Conservation (phyloP, 2,329 filamentous ascomycete genomes). For the Fusarium abutilonis region DNA sequence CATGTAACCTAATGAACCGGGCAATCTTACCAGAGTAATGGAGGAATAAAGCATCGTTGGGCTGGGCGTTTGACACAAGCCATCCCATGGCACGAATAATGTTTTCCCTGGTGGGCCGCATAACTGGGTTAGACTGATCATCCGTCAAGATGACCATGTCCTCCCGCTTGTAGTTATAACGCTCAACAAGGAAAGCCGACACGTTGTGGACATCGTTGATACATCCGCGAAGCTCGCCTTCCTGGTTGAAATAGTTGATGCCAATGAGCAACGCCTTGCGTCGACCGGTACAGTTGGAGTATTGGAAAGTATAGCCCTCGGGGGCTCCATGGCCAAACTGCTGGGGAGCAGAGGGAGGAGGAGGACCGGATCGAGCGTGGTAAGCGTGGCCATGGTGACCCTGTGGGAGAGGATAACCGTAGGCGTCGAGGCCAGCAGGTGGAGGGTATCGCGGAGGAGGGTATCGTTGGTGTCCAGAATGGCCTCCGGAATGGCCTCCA, state of each 20-base stretch:
- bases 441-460: conserved; percentile 53
- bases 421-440: conserved; percentile 56
- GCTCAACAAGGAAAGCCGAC: conserved; percentile 73
- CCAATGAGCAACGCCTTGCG: conserved; percentile 80
- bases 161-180: conserved; percentile 76
- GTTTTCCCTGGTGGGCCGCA: conserved; percentile 79
- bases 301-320: conserved; percentile 75
- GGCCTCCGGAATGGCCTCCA: conserved; percentile 39
- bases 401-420: conserved; percentile 57
- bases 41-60: conserved; percentile 81
- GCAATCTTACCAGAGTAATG: conserved; percentile 71
- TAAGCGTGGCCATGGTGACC: conserved; percentile 43
- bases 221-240: conserved; percentile 77
- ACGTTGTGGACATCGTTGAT: conserved; percentile 86
- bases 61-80: conserved; percentile 75
- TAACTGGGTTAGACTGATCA: conserved; percentile 74
- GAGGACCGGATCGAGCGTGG: conserved; percentile 50
- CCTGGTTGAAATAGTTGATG: conserved; percentile 82
- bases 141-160: conserved; percentile 84
- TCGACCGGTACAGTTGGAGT: conserved; percentile 77
- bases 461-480: conserved; percentile 42
- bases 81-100: conserved; percentile 80
- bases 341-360: conserved; percentile 62
- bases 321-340: conserved; percentile 75
- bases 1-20: neutral